Percentiles rank a stretch among this genome's conserved stretches.
phyloP scores from a whole-genome alignment of 768 basidiomycete genomes.

The Lactarius hengduanensis region DNA sequence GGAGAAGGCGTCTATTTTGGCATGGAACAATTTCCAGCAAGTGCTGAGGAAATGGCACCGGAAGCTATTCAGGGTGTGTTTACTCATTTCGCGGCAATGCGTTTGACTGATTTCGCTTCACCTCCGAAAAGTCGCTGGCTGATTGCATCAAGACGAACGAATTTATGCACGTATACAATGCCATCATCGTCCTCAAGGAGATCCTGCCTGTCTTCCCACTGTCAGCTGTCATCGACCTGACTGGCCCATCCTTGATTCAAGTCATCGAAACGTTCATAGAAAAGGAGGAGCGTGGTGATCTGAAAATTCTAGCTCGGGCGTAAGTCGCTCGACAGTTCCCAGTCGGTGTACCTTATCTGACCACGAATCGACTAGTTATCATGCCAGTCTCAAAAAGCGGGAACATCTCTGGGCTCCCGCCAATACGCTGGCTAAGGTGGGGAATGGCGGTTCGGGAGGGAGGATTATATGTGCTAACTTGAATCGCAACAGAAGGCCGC shows the following conservation, averaged over 20 bases:
- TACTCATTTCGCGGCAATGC: background rate
- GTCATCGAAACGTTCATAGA: constrained; percentile 67
- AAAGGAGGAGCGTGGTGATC: constrained; percentile 77
- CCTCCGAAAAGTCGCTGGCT: constrained; percentile 58
- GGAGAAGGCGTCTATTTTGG: constrained; percentile 53
- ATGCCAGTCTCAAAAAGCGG: constrained; percentile 71
- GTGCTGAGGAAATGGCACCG: constrained; percentile 84
- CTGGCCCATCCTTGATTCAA: constrained; percentile 53
- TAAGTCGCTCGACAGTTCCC: constrained; percentile 39
- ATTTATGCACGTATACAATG: constrained; percentile 97
- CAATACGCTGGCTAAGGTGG: constrained; percentile 38
- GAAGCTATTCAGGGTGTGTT: constrained; percentile 63
- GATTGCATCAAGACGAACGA: constrained; percentile 84
- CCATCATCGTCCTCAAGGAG: constrained; percentile 92
- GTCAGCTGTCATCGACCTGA: constrained; percentile 50
- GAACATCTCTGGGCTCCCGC: constrained; percentile 54
- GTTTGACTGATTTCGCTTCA: background rate
- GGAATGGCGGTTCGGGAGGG: background rate
- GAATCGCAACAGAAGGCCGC: constrained; percentile 12
- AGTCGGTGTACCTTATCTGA: constrained; percentile 10
- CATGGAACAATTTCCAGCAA: constrained; percentile 68
- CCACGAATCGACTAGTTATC: constrained; percentile 48
- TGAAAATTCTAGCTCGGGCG: constrained; percentile 79
- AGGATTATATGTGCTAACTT: constrained; percentile 1
- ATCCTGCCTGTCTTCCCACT: constrained; percentile 87